Base-by-base conservation (phyloP, 2,329 filamentous ascomycete species). In the Pestalotiopsis sp. region DNA sequence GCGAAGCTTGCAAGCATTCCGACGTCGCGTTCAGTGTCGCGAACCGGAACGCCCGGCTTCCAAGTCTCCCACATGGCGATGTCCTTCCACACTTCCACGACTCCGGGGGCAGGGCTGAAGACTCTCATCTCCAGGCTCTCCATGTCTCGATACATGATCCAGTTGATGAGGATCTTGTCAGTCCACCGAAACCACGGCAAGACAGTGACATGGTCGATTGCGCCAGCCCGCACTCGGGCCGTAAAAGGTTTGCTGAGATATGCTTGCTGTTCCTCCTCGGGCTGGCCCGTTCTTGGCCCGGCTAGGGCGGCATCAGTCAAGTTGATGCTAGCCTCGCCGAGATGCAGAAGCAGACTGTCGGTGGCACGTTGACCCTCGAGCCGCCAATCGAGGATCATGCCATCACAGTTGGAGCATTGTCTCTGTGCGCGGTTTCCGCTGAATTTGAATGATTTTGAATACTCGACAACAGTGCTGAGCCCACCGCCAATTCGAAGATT, bases 121-220 rank as follows among this genome's bases (percentile, higher is more conserved):
- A 69, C 20, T 57, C 69, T 68, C n/a, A 70, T 4, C 17, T 58
- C 49, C 58, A 69, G 27, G 49, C 52, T 52, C n/a, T 66, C 58
- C 13, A 4, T 17, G 2, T 13, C 7, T 0, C 38, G 20, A 25
- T 67, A 65, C 59, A 70, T 61, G 4, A 31, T 61, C 52, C 49
- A 61, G 56, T 59, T 27, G 9, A 69, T 68, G 11, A 70, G 69
- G 14, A 70, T 52, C 38, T 61, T 69, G 61, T 70, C 69, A 7
- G 65, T 62, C 69, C 69, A 70, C 2, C 59, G 52, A 39, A 69
- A 70, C 69, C 69, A 70, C 39, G 69, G 69, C 63, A 70, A 67
- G 23, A 63, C 31, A 38, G 57, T 61, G n/a, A n/a, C 4, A 17
- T 70, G 63, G 27, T 67, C 67, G 7, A 61, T 68, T 7, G 38